Base-by-base conservation (phyloP, 345 rosid species). In the Brassica incana region DNA sequence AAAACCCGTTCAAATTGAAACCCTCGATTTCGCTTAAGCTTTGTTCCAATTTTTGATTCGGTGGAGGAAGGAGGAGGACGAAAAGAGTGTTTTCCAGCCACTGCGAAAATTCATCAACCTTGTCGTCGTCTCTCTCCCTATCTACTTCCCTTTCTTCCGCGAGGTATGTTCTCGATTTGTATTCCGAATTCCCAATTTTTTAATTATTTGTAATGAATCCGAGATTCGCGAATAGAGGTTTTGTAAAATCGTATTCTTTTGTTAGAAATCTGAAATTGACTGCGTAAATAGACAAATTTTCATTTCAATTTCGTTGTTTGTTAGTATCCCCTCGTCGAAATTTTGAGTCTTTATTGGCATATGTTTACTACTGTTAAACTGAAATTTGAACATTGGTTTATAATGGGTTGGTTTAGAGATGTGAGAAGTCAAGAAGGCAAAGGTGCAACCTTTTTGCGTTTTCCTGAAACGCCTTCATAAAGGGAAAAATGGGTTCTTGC, bases 111-210 rank as follows among this genome's bases (percentile, higher is more conserved):
- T 52, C 58, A 76, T 68, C 67, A 1, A 12, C 48, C n/a, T 76
- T 68, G 43, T 36, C 43, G 30, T 75, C 66, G 66, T 66, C 65
- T 75, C 72, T n/a, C 52, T 50, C 54, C 54, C 77, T 74, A 5
- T 38, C 9, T 6, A 2, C 63, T 36, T 63, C 67, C 54, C 15
- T 48, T 48, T 52, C 16, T 52, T 52, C n/a, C 20, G 20, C 5
- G 58, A 14, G 32, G 52, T n/a, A 52, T 52, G 6, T 52, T 52
- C 7, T 5, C 58, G 16, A 5, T 58, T 56, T 14, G 0, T 58
- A 15, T 58, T 67, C 45, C 0, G 2, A 65, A 66, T 33, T 75
- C 65, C n/a, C 6, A 32, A 10, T 23, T 27, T 43, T 43, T 9
- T 43, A 9, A 8, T 43, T 5, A n/a, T 7, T 15, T 15, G 4